Base-by-base conservation (phyloP, 805 yeast species). In the Pichia rugopelliculosa region DNA sequence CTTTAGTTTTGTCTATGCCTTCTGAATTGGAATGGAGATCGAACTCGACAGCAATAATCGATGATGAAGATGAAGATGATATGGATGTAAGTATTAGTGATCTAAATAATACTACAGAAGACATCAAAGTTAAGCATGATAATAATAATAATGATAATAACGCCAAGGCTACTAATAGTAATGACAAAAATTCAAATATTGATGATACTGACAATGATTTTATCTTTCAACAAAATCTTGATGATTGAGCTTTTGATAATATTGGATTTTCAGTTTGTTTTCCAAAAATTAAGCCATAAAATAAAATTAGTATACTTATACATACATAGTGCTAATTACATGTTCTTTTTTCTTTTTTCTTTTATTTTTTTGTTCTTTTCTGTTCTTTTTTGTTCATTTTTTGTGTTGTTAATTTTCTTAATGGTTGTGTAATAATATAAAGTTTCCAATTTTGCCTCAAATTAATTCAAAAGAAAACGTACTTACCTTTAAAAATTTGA, bases 1-100 rank as follows among this genome's bases (percentile, higher is more conserved):
- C 71, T 10, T 48, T 67, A 20, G 56, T 53, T 30, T 50, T 65
- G 33, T 58, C 65, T 4, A 52, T 61, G 23, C 56, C 65, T 4
- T 36, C 44, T 2, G 61, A 53, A 23, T 13, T 47, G 1, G 36
- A 39, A 3, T 41, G 44, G 15, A 41, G 51, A 24, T 45, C 49
- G 9, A 44, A 44, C 15, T 40, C 50, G 4, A 47, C 51, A 30
- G 50, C 25, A 1, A 27, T 44, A 13, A 33, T 44, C 21, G 54
- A 54, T 38, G 54, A 55, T n/a, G 55, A 48, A 13, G 49, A 50
- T 17, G 50, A n/a, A n/a, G n/a, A 50, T 20, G 48, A 49, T 39
- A 41, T 36, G 22, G 41, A 39, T 36, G 34, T 18, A 22, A 22
- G 11, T 9, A 30, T 13, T n/a, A n/a, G 25, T 23, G 18, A 27